Evolutionary conservation across 306 rosid genomes (phyloP).

Genomic region (Pueraria montana): DNA sequence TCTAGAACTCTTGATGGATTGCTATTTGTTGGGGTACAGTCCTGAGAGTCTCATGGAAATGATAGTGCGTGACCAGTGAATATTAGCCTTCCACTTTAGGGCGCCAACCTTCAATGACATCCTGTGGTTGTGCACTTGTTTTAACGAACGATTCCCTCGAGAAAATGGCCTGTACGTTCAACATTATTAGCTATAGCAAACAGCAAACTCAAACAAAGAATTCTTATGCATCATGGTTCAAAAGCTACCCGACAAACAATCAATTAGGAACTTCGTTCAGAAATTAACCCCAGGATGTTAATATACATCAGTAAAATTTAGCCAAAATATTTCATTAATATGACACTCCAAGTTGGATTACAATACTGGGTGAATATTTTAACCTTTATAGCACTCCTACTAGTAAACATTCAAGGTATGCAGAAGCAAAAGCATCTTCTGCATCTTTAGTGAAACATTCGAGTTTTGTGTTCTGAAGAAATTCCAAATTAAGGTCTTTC

Average conservation of each 20-base stretch:
- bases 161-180: conserved; percentile 71
- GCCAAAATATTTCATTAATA: conserved; percentile 1
- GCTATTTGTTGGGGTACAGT: neutral
- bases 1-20: conserved; percentile 25
- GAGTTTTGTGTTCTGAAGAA: conserved; percentile 3
- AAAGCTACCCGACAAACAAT: neutral
- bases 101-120: conserved; percentile 96
- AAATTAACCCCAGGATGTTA: conserved; percentile 18
- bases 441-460: conserved; percentile 18
- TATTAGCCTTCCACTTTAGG: conserved; percentile 82
- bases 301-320: neutral
- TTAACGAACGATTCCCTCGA: conserved; percentile 81
- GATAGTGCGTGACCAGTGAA: conserved; percentile 3
- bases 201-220: neutral
- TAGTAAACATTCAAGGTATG: neutral
- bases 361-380: neutral
- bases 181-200: conserved; percentile 37
- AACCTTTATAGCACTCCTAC: neutral
- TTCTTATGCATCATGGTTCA: conserved; percentile 11
- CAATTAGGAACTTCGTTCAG: neutral
- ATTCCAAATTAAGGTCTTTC: neutral
- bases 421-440: neutral
- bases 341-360: conserved; percentile 17
- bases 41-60: neutral
- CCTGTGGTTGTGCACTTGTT: conserved; percentile 79